A percentile compares a stretch with the other conserved stretches of the same genome.
Evolutionary conservation across 2,329 filamentous ascomycete genomes (phyloP).

Genomic region (Aspergillus proliferans): DNA sequence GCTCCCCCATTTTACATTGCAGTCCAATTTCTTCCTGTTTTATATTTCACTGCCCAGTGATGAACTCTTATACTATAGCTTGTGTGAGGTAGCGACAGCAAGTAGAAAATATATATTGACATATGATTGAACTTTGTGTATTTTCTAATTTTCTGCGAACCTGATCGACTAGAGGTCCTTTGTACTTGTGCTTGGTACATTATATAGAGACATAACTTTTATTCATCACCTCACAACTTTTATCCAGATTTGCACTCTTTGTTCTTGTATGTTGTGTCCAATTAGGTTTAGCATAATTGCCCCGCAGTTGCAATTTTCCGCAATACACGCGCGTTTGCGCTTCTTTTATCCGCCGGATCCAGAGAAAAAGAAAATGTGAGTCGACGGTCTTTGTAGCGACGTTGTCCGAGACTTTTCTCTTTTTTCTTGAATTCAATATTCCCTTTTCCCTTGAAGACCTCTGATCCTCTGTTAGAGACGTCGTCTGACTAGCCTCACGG

Average conservation of each 20-base stretch:
- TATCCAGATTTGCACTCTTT: not conserved
- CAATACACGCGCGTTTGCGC: conserved; percentile 11
- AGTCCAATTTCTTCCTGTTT: not conserved
- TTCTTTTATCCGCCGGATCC: conserved; percentile 7
- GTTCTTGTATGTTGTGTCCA: not conserved
- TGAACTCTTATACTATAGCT: not conserved
- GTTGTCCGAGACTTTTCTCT: not conserved
- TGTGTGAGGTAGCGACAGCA: conserved; percentile 6
- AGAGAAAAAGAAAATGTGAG: conserved; percentile 6
- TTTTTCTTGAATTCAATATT: no score
- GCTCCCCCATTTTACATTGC: not conserved
- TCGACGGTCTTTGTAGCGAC: not conserved
- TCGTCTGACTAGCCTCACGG: no score
- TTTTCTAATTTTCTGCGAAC: not conserved
- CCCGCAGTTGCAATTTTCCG: not conserved
- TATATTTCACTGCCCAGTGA: not conserved
- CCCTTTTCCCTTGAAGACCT: no score
- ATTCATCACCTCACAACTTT: not conserved
- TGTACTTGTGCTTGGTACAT: no score
- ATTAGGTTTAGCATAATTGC: not conserved
- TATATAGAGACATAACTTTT: no score
- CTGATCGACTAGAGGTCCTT: no score
- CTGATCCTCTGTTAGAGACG: no score
- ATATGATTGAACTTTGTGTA: not conserved
- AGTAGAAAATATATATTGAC: conserved; percentile 16